Base-by-base conservation (phyloP, 345 rosid genomes). In the Heritiera fomes region DNA sequence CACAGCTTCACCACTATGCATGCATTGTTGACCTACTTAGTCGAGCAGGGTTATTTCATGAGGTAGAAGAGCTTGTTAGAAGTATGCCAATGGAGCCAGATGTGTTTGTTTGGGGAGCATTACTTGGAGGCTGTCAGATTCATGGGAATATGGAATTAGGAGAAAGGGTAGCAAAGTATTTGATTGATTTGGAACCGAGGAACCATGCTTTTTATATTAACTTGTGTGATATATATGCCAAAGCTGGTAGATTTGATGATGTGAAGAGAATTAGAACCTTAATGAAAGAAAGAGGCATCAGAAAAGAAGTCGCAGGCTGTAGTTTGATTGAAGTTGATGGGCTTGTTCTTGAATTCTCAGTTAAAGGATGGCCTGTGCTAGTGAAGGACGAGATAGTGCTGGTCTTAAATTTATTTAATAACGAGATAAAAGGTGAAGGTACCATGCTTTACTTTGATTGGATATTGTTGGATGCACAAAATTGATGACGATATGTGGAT, bases 111-210 rank as follows among this genome's bases (percentile, higher is more conserved):
- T 90, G 89, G 87, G 92, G 92, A 66, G 92, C 94, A 49, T 80
- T 90, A 65, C 81, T 90, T 20, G 92, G 91, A 38, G 94, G 92
- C 43, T 90, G 94, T 78, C 87, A 87, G 84, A 85, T 86, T 85
- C 88, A 85, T 69, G 87, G 88, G 5, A 86, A 89, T 79, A 72
- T 79, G 28, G 82, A 85, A 76, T 32, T 86, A 71, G 92, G 94
- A 64, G 89, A 87, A 84, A 87, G 77, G 81, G 87, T 85, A 11
- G 89, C 90, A 2, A 75, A 59, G 17, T 20, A 80, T 78, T 78
- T 90, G 63, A 86, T 90, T 17, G 83, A 84, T 46, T 30, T 87
- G 82, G 89, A 89, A 17, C 94, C 94, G 18, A 46, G 8, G 70
- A 90, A 87, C 82, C 89, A 90, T 80, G 89, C 87, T 50, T 87